A percentile compares a stretch with the other conserved stretches of the same genome.
Evolutionary conservation across 2,329 filamentous ascomycete genomes (phyloP).

Genomic region (Aquanectria penicillioides): DNA sequence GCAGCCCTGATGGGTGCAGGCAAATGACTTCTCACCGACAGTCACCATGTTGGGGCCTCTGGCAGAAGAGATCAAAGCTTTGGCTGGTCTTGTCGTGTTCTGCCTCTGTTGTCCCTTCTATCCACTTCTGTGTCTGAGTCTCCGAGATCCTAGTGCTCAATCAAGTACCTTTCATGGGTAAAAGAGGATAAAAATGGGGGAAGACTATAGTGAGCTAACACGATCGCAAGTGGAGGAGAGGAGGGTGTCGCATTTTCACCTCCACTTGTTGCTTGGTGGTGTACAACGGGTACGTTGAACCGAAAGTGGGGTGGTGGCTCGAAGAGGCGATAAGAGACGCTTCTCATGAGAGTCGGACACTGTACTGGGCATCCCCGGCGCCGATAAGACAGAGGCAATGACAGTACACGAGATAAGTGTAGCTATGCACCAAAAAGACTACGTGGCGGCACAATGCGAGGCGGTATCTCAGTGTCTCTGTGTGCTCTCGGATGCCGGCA

Average conservation of each 20-base stretch:
- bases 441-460: no score
- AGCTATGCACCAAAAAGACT: no score
- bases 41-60: slow-evolving; percentile 14
- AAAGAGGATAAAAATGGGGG: slow-evolving; percentile 18
- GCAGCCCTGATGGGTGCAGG: slow-evolving; percentile 58
- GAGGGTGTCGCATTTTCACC: not conserved
- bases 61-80: slow-evolving; percentile 8
- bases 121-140: slow-evolving; percentile 18
- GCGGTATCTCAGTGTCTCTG: no score
- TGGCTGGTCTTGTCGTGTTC: slow-evolving; percentile 2
- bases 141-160: slow-evolving; percentile 8
- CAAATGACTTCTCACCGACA: slow-evolving; percentile 32
- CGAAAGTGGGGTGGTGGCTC: not conserved
- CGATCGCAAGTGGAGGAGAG: not conserved
- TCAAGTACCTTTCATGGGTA: slow-evolving; percentile 1
- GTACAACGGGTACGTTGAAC: not conserved
- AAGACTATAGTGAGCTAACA: not conserved
- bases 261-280: not conserved
- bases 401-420: no score
- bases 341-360: not conserved
- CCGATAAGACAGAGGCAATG: not conserved
- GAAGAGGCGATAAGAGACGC: slow-evolving; percentile 1
- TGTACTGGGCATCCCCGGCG: not conserved
- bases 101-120: slow-evolving; percentile 6
- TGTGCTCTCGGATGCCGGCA: no score